Conservation (phyloP, 768 basidiomycete genomes). For the Sistotremastrum niveocremeum region DNA sequence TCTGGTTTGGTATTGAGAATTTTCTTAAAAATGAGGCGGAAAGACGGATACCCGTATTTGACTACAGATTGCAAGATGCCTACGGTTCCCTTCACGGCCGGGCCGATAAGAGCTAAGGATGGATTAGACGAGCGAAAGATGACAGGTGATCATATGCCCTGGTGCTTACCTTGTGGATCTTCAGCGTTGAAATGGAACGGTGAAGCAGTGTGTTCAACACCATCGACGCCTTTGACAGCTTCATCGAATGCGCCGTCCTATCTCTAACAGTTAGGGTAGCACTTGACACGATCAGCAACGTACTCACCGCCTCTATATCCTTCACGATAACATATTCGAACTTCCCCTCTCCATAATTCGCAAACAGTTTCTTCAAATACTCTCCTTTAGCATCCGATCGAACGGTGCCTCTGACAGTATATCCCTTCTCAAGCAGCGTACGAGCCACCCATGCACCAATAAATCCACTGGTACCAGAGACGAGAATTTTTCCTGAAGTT, state of each 20-base stretch:
- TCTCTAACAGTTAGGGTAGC: not conserved
- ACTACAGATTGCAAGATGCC: conserved; percentile 45
- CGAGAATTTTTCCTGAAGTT: conserved; percentile 27
- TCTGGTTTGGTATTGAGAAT: conserved; percentile 15
- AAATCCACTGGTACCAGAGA: conserved; percentile 48
- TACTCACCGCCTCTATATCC: conserved; percentile 44
- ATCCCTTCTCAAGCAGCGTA: conserved; percentile 45
- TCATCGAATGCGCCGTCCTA: conserved; percentile 65
- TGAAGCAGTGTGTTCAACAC: conserved; percentile 55
- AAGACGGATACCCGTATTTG: conserved; percentile 31
- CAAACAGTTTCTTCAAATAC: conserved; percentile 41
- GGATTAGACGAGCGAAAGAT: no score
- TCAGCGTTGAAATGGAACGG: conserved; percentile 36
- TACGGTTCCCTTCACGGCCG: conserved; percentile 60
- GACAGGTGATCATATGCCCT: not conserved
- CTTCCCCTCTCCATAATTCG: conserved; percentile 31
- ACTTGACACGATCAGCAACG: not conserved
- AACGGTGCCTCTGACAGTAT: conserved; percentile 51
- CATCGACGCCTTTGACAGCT: conserved; percentile 64
- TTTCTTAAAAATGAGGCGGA: not conserved
- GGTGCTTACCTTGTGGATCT: conserved; percentile 26
- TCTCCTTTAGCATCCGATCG: conserved; percentile 47
- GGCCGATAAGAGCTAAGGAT: conserved; percentile 42
- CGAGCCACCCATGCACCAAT: conserved; percentile 47
- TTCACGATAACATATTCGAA: conserved; percentile 55